Percentiles rank a stretch among this genome's conserved stretches.
Evolutionary conservation across 75 land plant genomes (phyloP).

Genomic region (Cryptomeria japonica): DNA sequence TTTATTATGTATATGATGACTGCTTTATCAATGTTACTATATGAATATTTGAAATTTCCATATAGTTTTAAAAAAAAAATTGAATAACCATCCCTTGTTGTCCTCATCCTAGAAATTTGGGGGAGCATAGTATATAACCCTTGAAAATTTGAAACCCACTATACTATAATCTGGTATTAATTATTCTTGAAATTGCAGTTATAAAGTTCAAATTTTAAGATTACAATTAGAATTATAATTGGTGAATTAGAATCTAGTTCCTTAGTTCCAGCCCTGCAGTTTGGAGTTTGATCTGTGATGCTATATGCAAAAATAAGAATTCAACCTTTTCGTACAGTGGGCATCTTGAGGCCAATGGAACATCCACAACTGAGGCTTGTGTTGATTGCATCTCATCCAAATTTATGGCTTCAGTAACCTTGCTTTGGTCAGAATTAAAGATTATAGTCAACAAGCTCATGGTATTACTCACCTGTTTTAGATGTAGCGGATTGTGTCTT

Average conservation of each 20-base stretch:
- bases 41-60: too few species aligned
- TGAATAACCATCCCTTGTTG: too few species aligned
- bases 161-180: neutral
- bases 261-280: neutral
- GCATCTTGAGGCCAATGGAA: neutral
- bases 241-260: neutral
- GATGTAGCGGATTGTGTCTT: neutral
- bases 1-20: too few species aligned
- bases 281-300: too few species aligned
- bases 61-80: too few species aligned
- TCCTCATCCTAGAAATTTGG: too few species aligned
- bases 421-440: neutral
- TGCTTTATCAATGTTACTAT: too few species aligned
- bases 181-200: neutral
- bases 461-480: neutral
- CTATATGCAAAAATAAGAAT: neutral
- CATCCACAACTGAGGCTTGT: neutral
- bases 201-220: neutral
- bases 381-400: neutral
- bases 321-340: neutral
- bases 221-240: neutral
- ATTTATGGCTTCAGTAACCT: neutral
- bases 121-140: neutral
- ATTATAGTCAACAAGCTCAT: neutral
- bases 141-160: neutral